phyloP scores from a whole-genome alignment of 1,284 basidiomycete species.

The Malassezia arunalokei region DNA sequence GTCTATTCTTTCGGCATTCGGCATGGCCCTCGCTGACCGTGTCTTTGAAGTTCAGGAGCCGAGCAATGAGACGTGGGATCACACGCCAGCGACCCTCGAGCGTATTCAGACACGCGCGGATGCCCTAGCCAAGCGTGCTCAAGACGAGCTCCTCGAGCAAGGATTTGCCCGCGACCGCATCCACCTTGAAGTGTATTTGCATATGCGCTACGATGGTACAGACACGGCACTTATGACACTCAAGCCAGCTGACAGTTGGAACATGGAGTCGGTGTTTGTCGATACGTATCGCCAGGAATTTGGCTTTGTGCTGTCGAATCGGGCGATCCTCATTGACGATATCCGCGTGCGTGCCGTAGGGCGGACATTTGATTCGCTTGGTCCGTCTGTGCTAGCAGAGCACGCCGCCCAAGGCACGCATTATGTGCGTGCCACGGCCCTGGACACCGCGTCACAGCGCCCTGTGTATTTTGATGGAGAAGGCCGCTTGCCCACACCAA shows the following conservation, averaged over 20 bases:
- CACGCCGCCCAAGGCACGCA: conserved; percentile 46
- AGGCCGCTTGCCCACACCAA: conserved; percentile 66
- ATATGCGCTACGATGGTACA: conserved; percentile 54
- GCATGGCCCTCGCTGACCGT: conserved; percentile 74
- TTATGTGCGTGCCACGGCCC: conserved; percentile 50
- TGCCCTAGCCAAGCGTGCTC: conserved; percentile 53
- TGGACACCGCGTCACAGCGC: conserved; percentile 48
- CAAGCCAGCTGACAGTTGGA: conserved; percentile 53
- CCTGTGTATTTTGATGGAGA: conserved; percentile 66
- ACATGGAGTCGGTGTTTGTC: conserved; percentile 67
- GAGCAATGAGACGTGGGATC: conserved; percentile 56
- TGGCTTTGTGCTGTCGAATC: conserved; percentile 74
- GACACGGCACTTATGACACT: conserved; percentile 83
- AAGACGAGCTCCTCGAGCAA: conserved; percentile 58
- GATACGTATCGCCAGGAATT: conserved; percentile 52
- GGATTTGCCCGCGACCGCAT: conserved; percentile 66
- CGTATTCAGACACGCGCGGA: conserved; percentile 42
- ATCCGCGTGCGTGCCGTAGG: conserved; percentile 69
- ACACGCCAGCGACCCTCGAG: not conserved
- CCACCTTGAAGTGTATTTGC: conserved; percentile 65
- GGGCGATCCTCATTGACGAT: conserved; percentile 72
- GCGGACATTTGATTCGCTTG: conserved; percentile 73
- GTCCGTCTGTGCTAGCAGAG: conserved; percentile 67
- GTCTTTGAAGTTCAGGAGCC: conserved; percentile 67
- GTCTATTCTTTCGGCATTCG: conserved; percentile 78